phyloP scores from a whole-genome alignment of 176 grass and related monocot genomes.

The Poa pratensis region DNA sequence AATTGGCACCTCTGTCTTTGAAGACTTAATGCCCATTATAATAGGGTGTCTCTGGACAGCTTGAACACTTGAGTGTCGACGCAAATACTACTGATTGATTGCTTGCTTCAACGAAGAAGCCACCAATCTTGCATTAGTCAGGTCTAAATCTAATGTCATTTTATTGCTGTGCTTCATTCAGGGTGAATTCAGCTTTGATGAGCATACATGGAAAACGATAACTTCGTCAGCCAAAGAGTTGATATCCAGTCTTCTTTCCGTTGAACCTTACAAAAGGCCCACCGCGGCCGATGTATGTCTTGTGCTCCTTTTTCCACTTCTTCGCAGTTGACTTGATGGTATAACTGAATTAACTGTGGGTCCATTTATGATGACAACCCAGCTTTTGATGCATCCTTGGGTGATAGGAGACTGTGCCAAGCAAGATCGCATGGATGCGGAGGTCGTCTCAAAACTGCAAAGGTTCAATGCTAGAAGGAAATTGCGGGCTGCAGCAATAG shows the following conservation, averaged over 20 bases:
- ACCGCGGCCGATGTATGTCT: slow-evolving; percentile 60
- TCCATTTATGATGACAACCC: slow-evolving; percentile 25
- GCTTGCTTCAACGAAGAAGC: slow-evolving; percentile 5
- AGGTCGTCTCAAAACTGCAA: slow-evolving; percentile 72
- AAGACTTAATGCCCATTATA: not conserved
- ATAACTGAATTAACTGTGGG: not conserved
- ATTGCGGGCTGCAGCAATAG: slow-evolving; percentile 64
- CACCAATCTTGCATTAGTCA: not conserved
- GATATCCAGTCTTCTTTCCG: slow-evolving; percentile 67
- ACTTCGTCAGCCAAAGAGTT: slow-evolving; percentile 69
- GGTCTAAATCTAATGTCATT: not conserved
- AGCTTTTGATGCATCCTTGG: slow-evolving; percentile 73
- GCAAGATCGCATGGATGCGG: slow-evolving; percentile 69
- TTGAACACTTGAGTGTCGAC: not conserved
- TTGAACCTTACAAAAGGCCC: slow-evolving; percentile 68
- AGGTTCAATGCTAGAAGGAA: slow-evolving; percentile 77
- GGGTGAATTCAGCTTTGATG: slow-evolving; percentile 74
- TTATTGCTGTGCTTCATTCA: slow-evolving; percentile 20
- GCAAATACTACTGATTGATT: not conserved
- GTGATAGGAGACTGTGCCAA: slow-evolving; percentile 71
- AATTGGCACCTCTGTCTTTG: not conserved
- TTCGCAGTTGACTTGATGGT: not conserved
- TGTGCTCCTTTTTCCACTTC: not conserved
- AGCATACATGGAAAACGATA: slow-evolving; percentile 70
- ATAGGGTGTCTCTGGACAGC: not conserved